Conservation (phyloP, 345 rosid genomes). For the Bruguiera sexangula region DNA sequence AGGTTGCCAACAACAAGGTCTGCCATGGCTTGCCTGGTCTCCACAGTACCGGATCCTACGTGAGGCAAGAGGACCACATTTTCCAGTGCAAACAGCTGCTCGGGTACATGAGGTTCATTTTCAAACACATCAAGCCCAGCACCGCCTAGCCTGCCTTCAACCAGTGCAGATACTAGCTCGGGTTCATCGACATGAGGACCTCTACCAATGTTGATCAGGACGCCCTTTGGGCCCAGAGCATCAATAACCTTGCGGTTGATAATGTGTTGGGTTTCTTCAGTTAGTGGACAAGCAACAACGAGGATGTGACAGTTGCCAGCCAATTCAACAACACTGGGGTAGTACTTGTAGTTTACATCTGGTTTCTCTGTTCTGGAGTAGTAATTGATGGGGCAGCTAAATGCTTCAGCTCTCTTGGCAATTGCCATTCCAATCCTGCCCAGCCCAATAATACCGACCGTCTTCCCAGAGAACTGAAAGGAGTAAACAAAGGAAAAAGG, state of each 20-base stretch:
- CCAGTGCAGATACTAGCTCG: slow-evolving; percentile 55
- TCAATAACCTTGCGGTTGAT: slow-evolving; percentile 38
- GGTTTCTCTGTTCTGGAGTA: slow-evolving; percentile 41
- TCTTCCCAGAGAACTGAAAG: slow-evolving; percentile 50
- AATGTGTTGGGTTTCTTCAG: slow-evolving; percentile 45
- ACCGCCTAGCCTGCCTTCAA: slow-evolving; percentile 52
- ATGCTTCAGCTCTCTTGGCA: slow-evolving; percentile 55
- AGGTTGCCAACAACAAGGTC: slow-evolving; percentile 22
- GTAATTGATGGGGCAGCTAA: slow-evolving; percentile 45
- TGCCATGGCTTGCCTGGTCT: slow-evolving; percentile 21
- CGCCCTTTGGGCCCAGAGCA: slow-evolving; percentile 51
- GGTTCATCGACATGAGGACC: slow-evolving; percentile 56
- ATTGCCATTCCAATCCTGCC: slow-evolving; percentile 55
- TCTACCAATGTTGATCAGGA: slow-evolving; percentile 54
- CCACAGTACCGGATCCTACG: slow-evolving; percentile 40
- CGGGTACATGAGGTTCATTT: slow-evolving; percentile 53
- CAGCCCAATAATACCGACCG: slow-evolving; percentile 51
- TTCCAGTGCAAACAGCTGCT: slow-evolving; percentile 36
- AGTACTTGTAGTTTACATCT: slow-evolving; percentile 34
- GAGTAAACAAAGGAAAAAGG: not conserved
- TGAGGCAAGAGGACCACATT: slow-evolving; percentile 57
- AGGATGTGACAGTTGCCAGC: slow-evolving; percentile 49
- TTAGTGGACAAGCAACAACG: slow-evolving; percentile 50
- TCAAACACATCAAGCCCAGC: slow-evolving; percentile 59
- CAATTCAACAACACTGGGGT: slow-evolving; percentile 36